phyloP scores from a whole-genome alignment of 257 asterid genomes.

The Solanum bulbocastanum region DNA sequence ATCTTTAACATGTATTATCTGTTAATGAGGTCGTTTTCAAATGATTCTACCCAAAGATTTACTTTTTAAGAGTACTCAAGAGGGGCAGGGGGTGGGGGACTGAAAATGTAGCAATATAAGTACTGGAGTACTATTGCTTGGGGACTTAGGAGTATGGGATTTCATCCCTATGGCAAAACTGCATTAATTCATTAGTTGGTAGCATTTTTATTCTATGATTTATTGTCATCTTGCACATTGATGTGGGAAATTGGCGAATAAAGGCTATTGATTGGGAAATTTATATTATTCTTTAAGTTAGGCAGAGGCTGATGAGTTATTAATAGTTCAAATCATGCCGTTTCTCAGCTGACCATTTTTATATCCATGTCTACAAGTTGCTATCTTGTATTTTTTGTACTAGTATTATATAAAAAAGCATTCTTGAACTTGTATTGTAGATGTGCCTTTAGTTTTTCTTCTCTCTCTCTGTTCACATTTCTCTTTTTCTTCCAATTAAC shows the following conservation, averaged over 20 bases:
- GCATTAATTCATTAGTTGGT: background rate
- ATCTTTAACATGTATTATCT: background rate
- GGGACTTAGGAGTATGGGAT: background rate
- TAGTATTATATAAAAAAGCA: background rate
- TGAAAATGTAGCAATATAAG: background rate
- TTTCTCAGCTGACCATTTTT: slow-evolving; percentile 1
- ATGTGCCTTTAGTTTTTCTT: background rate
- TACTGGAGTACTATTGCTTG: background rate
- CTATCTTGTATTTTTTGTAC: background rate
- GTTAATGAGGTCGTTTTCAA: background rate
- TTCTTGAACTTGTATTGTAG: background rate
- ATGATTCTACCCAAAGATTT: background rate
- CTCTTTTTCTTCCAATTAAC: slow-evolving; percentile 17
- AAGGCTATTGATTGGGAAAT: background rate
- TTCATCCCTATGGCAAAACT: background rate
- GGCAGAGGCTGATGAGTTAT: slow-evolving; percentile 4
- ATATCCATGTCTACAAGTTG: background rate
- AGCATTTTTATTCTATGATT: background rate
- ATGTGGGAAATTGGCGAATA: background rate
- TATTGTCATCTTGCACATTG: background rate
- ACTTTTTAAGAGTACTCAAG: background rate
- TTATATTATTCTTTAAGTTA: background rate
- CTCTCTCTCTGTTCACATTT: slow-evolving; percentile 9
- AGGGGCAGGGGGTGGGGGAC: background rate
- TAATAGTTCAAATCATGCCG: slow-evolving; percentile 19